Conservation (phyloP, 1,284 basidiomycete genomes). For the Sporisorium scitamineum region DNA sequence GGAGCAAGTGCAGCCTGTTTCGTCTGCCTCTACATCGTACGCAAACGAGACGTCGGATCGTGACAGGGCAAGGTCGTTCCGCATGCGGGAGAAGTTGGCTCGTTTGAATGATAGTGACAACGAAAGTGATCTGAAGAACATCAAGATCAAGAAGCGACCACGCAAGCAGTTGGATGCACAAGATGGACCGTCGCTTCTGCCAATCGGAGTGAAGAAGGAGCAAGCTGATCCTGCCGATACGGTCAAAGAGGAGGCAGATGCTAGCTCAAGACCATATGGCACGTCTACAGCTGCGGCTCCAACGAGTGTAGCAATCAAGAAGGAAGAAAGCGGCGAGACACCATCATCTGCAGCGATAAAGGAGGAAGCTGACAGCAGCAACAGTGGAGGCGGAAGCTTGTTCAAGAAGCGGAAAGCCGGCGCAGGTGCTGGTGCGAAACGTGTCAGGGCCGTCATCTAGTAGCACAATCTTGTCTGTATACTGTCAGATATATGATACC, state of each 20-base stretch:
- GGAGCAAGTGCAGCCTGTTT: slow-evolving; percentile 73
- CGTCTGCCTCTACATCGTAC: slow-evolving; percentile 6
- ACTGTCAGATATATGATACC: slow-evolving; percentile 1
- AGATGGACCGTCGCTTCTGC: neutral
- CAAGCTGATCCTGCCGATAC: neutral
- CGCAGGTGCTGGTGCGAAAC: slow-evolving; percentile 58
- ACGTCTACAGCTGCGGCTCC: neutral
- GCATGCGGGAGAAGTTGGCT: slow-evolving; percentile 47
- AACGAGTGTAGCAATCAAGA: neutral
- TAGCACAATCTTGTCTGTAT: slow-evolving; percentile 4
- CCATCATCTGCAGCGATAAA: neutral
- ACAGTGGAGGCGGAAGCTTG: slow-evolving; percentile 25
- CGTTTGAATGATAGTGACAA: slow-evolving; percentile 39
- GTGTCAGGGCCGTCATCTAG: slow-evolving; percentile 51
- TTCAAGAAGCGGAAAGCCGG: slow-evolving; percentile 61
- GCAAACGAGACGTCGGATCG: slow-evolving; percentile 30
- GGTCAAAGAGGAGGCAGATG: slow-evolving; percentile 10
- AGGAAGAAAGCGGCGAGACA: neutral
- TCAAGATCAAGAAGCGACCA: slow-evolving; percentile 57
- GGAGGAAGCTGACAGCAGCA: slow-evolving; percentile 5
- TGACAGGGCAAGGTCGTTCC: slow-evolving; percentile 51
- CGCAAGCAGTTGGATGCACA: slow-evolving; percentile 1
- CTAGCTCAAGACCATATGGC: neutral
- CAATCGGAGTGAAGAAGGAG: slow-evolving; percentile 16
- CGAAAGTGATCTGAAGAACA: slow-evolving; percentile 25